Evolutionary conservation across 2,329 filamentous ascomycete genomes (phyloP), one percentile per base, ranked within the genome.

Genomic region (Botrytis porri): DNA sequence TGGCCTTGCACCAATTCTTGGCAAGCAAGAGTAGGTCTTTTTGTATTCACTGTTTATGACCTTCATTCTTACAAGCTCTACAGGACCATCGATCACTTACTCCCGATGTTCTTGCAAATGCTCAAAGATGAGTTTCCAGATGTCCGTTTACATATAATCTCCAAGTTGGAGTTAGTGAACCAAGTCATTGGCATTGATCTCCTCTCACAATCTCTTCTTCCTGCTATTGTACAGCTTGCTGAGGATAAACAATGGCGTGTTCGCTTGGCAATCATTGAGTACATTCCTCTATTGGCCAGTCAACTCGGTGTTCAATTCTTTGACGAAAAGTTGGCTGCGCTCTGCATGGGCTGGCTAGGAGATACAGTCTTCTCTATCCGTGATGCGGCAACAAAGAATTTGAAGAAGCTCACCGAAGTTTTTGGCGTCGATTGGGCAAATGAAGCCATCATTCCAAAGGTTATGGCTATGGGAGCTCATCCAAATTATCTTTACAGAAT

Each of bases 171-270:
- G 85, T 89, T 97, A 76, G 96, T 99, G 76, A 99, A 99, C 85
- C 93, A 98, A 84, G 96, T 99, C 74, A 99, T 99, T 81, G 96
- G 96, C 75, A 99, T 99, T 83, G 96, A 99, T 75, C 89, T 97
- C 29, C 90, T 99, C 67, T 98, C 96, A 64, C 95, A 98, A 83
- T 98, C 95, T 37, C 91, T 99, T 71, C 92, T 99, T 67, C 96
- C 97, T 20, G 96, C 96, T 62, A 99, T 99, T 80, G 94, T 98
- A 48, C 95, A 98, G 83, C 88, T 99, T 78, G 96, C 96, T 72
- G 96, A 98, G 84, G 96, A 99, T 84, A 99, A 99, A 88, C 95
- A 98, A 86, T 99, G 96, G 96, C 92, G 96, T 80, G 96, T 99
- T 74, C 93, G 96, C 78, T 88, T 99, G 77, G 96, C 96, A 74